Conservation (phyloP, 345 rosid genomes). For the Carallia brachiata region DNA sequence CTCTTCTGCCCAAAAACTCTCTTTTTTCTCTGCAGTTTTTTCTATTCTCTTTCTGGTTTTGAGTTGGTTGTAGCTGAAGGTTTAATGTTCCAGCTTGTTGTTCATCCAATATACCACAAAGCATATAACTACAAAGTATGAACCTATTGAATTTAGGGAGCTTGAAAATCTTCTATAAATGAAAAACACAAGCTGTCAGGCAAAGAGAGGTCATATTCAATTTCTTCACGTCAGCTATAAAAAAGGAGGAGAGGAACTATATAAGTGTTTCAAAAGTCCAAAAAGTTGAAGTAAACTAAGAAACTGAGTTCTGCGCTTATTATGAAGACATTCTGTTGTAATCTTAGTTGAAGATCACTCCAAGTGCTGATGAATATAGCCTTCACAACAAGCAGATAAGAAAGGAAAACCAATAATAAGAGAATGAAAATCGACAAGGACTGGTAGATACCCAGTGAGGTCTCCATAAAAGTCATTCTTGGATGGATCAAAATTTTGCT, state of each 20-base stretch:
- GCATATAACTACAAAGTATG: too few relatives aligned
- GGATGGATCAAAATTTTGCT: not conserved
- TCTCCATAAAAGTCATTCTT: conserved; percentile 27
- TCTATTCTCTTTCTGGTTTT: too few relatives aligned
- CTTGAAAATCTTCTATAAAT: too few relatives aligned
- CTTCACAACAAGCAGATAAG: not conserved
- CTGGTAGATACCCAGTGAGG: conserved; percentile 17
- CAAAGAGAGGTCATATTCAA: too few relatives aligned
- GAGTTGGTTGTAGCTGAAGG: too few relatives aligned
- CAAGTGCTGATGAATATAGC: not conserved
- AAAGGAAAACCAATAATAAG: not conserved
- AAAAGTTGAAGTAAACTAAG: not conserved
- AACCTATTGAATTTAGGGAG: too few relatives aligned
- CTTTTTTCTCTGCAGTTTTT: too few relatives aligned
- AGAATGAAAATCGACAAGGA: not conserved
- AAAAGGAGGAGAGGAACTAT: not conserved
- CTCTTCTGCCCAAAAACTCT: too few relatives aligned
- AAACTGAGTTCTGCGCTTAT: not conserved
- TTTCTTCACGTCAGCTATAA: too few relatives aligned
- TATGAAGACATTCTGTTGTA: not conserved
- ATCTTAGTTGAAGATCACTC: not conserved
- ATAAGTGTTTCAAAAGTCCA: not conserved
- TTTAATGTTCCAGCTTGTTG: too few relatives aligned
- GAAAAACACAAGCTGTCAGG: too few relatives aligned
- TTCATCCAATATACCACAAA: too few relatives aligned